Evolutionary conservation across 2,329 filamentous ascomycete species (phyloP), one percentile per base, ranked within the genome.

Genomic region (Fusarium camptoceras): DNA sequence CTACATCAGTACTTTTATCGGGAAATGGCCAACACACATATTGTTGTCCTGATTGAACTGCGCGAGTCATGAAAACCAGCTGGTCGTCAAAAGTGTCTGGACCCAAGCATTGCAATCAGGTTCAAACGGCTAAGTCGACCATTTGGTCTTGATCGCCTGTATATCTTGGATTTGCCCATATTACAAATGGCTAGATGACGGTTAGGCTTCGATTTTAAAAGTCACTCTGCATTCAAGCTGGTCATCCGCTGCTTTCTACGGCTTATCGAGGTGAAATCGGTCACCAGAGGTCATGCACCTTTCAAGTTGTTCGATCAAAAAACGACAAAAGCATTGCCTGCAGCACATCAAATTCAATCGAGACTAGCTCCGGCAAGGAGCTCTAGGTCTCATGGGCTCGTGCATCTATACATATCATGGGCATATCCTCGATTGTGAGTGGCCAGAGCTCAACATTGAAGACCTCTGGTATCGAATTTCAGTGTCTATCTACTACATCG

Each of bases 371-470:
- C 18, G 47, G 20, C 42, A 39, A 24, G 39, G 42, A 43, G n/a
- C 14, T 44, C n/a, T 41, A 57, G 20, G 42, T 25, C 53, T 28
- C 48, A 31, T 44, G 22, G 39, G 10, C 31, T 64, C 47, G 24
- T 54, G 27, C 42, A 46, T 44, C 22, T 16, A 34, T 55, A 44
- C 16, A 31, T 37, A 50, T 50, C 67, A 68, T 70, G 67, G 68
- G 55, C 67, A 27, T 48, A 44, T 71, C 18, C 50, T 70, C 37
- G 25, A 22, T 25, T 59, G 43, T 67, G 43, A 71, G 39, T 70
- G 67, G 68, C 8, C 43, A 43, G 41, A 64, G 25, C 22, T 49
- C 37, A 30, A 41, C 30, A 20, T 43, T 25, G n/a, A 25, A 20
- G 16, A 41, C 41, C 27, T 37, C 28, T 24, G 18, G 31, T 51